Base-by-base conservation (phyloP, 306 rosid species). In the Trichosanthes cucumerina region DNA sequence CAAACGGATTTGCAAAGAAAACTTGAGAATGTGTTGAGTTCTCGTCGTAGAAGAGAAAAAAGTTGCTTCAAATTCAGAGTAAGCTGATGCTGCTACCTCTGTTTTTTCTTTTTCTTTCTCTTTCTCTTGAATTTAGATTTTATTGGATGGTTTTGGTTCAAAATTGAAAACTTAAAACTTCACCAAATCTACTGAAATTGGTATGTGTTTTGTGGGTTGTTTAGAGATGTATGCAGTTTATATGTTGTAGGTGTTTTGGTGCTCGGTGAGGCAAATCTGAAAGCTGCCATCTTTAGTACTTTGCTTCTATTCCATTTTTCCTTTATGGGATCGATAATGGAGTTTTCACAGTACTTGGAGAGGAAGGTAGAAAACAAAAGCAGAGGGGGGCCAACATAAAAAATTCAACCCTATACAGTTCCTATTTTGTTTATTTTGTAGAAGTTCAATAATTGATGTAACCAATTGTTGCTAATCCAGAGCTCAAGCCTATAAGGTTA, bases 231-330 rank as follows among this genome's bases (percentile, higher is more conserved):
- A 1, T 44, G 52, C 57, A 41, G 54, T 59, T 77, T 43, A 16
- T 14, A 43, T 77, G 69, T 77, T 77, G 54, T 47, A 77, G 80
- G 73, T 58, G 57, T 60, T 50, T 74, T 74, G 78, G 78, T 74
- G 62, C 19, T 74, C 59, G 19, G 43, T 74, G 78, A 74, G n/a
- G 63, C 9, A 74, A 74, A 74, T 74, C 62, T 52, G 31, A 74
- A 73, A 73, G 46, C 60, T 74, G 62, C 18, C 44, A 49, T 52
- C 33, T 49, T 74, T 50, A 33, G 24, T 24, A 18, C 41, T 7
- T 14, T 5, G 23, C 31, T 33, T 31, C 18, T 8, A 28, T 31
- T 31, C 33, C 33, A 28, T 28, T 26, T 71, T 56, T 18, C 19
- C 19, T 19, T 52, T 16, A 28, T 8, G 60, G 60, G 26, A 24